Conservation (phyloP, 768 basidiomycete genomes). For the Kockovaella imperatae region DNA sequence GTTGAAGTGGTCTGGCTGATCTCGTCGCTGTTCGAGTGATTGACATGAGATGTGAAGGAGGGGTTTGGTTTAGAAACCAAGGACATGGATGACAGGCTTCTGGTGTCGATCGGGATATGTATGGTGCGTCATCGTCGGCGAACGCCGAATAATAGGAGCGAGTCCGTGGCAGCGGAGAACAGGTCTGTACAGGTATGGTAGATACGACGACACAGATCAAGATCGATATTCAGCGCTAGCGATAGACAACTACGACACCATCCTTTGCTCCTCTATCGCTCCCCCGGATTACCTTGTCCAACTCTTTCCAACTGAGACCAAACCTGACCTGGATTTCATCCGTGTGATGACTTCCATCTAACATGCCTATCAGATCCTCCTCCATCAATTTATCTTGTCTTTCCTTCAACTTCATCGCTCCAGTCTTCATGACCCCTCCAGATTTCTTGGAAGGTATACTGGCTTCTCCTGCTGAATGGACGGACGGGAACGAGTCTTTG, state of each 20-base stretch:
- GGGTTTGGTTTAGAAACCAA: too few species aligned
- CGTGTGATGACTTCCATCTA: conserved; percentile 85
- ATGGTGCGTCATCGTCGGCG: too few species aligned
- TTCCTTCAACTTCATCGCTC: conserved; percentile 11
- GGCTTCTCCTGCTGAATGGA: conserved; percentile 12
- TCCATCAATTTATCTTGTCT: conserved; percentile 14
- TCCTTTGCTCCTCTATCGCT: conserved; percentile 63
- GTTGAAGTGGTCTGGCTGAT: too few species aligned
- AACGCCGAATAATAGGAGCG: too few species aligned
- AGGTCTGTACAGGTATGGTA: too few species aligned
- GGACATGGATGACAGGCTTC: too few species aligned
- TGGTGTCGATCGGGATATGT: too few species aligned
- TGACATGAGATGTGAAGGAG: too few species aligned
- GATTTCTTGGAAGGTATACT: conserved; percentile 6
- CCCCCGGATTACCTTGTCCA: conserved; percentile 55
- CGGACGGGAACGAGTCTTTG: conserved; percentile 8
- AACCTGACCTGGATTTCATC: conserved; percentile 82
- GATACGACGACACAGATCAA: too few species aligned
- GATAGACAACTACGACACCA: conserved; percentile 67
- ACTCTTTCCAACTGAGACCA: conserved; percentile 70
- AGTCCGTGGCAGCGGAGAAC: too few species aligned
- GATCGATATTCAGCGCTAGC: conserved; percentile 49
- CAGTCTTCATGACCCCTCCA: conserved; percentile 2
- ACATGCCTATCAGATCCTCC: conserved; percentile 46
- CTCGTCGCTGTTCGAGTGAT: too few species aligned